A percentile compares a stretch with the other conserved stretches of the same genome.
These are phyloP conservation scores for Ramaria rubella DNA, from an alignment of 768 basidiomycete genomes.

Conservation along the genomic window DNA sequence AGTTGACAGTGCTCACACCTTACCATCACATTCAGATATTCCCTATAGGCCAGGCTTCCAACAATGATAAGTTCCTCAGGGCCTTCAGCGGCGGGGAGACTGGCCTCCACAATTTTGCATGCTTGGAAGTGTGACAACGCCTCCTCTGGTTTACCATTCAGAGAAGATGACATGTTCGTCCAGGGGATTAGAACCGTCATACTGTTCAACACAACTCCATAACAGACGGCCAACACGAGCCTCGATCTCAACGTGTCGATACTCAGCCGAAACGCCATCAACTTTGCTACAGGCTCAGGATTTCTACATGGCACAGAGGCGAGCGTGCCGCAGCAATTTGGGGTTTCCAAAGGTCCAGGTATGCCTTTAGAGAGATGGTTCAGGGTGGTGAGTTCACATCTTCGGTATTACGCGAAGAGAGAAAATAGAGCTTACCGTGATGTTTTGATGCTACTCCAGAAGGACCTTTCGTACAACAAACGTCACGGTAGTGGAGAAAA, in stretches of 20 bases:
- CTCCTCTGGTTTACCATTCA: not conserved
- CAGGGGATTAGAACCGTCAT: not conserved
- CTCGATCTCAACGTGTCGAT: not conserved
- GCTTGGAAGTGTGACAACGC: not conserved
- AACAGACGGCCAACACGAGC: not conserved
- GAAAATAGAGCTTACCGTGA: constrained; percentile 20
- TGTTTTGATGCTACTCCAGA: constrained; percentile 22
- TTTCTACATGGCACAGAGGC: constrained; percentile 27
- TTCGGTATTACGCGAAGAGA: not conserved
- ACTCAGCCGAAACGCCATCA: not conserved
- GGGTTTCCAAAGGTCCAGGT: constrained; percentile 27
- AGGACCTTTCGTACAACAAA: not conserved
- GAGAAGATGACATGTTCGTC: not conserved
- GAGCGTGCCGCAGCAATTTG: constrained; percentile 26
- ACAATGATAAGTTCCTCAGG: not conserved
- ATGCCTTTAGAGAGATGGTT: constrained; percentile 20
- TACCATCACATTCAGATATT: not conserved
- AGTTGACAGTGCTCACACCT: too few relatives aligned
- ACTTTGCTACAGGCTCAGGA: constrained; percentile 28
- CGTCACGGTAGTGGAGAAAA: not conserved
- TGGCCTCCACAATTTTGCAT: not conserved
- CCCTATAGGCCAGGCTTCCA: not conserved
- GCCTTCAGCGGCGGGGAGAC: not conserved
- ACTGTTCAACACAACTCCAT: not conserved
- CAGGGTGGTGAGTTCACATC: not conserved